Evolutionary conservation across 2,329 filamentous ascomycete species (phyloP), one percentile per base, ranked within the genome.

Genomic region (Verticillium klebahnii): DNA sequence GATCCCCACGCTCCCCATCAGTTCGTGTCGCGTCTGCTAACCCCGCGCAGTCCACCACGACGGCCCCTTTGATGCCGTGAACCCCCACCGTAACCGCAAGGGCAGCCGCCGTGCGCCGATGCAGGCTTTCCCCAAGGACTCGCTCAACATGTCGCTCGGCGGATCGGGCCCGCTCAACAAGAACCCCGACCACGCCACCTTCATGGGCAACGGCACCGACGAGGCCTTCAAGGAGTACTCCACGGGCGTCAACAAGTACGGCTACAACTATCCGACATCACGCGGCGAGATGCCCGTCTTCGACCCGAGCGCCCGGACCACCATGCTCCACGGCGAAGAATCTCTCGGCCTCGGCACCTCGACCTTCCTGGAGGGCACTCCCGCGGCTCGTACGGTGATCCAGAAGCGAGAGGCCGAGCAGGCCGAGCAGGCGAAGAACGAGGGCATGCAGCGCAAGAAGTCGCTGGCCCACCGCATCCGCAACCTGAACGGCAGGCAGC

Each of bases 61-160:
- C 71, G 95, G 95, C 1, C 95, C 95, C 5, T 99, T 97, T 70
- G 95, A 99, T 75, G 95, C 95, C 23, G 91, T 95, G 74, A 96
- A 97, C 74, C 93, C 95, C 5, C 91, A 96, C 74, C 91, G 95
- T 66, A 99, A 98, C 75, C 88, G 91, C 62, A 90, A 91, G 71
- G 91, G 89, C 69, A 88, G 89, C 70, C 87, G 89, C 63, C 88
- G 90, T 60, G 93, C 95, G 7, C 95, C 95, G 0, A 97, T 99
- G 92, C 89, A 96, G 73, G 95, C 95, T 2, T 99, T 98, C 76
- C 92, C 95, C 25, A 91, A 92, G 70, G 92, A 91, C 69, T 97
- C 93, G 1, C 85, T 91, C 64, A 99, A 99, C 80, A 98, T 97
- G 80, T 89, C 89, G 1, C 78, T 99, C 14, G 94, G 94, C 61